A percentile compares a stretch with the other conserved stretches of the same genome.
Conservation (phyloP, 768 basidiomycete genomes). For the Mycena kentingensis region DNA sequence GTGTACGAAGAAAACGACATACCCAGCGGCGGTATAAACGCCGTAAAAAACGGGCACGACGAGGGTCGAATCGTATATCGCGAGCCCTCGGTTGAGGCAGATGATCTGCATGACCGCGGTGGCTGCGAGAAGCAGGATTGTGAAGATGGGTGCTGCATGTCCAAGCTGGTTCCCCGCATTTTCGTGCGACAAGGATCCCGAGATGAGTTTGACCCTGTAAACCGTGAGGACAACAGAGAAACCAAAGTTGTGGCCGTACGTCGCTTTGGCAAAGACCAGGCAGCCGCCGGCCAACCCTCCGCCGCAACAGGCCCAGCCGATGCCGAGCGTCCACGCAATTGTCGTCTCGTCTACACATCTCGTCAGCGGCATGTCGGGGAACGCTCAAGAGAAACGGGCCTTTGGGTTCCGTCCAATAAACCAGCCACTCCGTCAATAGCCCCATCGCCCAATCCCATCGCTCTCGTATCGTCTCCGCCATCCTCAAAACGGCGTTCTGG, state of each 20-base stretch:
- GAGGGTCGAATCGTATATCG: constrained; percentile 85
- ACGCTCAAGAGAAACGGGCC: background rate
- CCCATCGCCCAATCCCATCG: constrained; percentile 50
- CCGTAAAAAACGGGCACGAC: constrained; percentile 97
- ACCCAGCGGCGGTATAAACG: constrained; percentile 85
- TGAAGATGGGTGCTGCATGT: constrained; percentile 78
- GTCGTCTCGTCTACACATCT: constrained; percentile 77
- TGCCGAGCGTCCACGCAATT: constrained; percentile 88
- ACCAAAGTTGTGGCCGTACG: constrained; percentile 47
- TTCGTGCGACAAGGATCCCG: constrained; percentile 73
- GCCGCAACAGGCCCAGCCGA: constrained; percentile 92
- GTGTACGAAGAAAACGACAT: constrained; percentile 23
- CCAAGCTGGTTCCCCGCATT: constrained; percentile 89
- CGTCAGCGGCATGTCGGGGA: background rate
- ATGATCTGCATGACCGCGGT: constrained; percentile 91
- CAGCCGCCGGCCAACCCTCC: constrained; percentile 88
- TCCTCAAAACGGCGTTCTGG: constrained; percentile 9
- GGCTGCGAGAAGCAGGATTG: constrained; percentile 61
- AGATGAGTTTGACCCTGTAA: constrained; percentile 74
- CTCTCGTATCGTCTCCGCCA: constrained; percentile 36
- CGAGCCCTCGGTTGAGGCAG: constrained; percentile 87
- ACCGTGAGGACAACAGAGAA: too few relatives aligned
- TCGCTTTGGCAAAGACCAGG: constrained; percentile 79
- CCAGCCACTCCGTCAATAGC: constrained; percentile 63
- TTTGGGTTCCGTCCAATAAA: constrained; percentile 73